Evolutionary conservation across 2,329 filamentous ascomycete genomes (phyloP).

Genomic region (Exophiala spinifera): DNA sequence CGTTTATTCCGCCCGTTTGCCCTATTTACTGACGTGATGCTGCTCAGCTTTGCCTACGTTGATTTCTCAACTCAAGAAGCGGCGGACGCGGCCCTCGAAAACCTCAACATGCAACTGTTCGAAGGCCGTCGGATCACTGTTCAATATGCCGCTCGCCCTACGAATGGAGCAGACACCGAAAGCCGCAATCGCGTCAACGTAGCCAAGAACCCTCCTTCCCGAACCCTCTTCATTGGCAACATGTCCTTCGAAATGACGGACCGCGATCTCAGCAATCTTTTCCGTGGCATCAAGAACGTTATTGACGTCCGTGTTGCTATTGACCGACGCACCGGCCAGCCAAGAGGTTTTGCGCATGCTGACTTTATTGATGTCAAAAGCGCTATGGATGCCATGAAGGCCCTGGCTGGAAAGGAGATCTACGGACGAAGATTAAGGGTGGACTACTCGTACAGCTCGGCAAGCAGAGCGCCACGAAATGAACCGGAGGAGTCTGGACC

Average conservation of each 20-base stretch:
- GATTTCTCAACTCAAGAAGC: conserved; percentile 54
- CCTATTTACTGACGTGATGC: conserved; percentile 14
- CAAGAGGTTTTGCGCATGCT: conserved; percentile 78
- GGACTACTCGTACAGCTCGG: conserved; percentile 51
- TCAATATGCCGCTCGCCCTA: conserved; percentile 51
- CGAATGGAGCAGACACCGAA: not conserved
- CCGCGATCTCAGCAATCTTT: conserved; percentile 73
- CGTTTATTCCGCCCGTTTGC: not conserved
- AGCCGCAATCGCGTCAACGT: not conserved
- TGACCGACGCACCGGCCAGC: conserved; percentile 75
- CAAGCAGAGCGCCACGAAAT: conserved; percentile 25
- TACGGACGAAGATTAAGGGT: conserved; percentile 64
- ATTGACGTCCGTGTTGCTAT: conserved; percentile 77
- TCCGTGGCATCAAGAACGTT: conserved; percentile 67
- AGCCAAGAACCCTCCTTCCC: conserved; percentile 49
- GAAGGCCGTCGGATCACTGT: conserved; percentile 64
- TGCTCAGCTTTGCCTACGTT: conserved; percentile 62
- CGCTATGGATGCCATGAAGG: conserved; percentile 59
- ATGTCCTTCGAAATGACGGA: conserved; percentile 84
- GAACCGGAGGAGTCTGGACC: not conserved
- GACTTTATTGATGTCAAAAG: conserved; percentile 70
- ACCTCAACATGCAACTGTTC: conserved; percentile 58
- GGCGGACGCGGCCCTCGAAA: conserved; percentile 56
- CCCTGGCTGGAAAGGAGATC: conserved; percentile 57
- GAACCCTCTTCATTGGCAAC: conserved; percentile 78